Evolutionary conservation across 208 protist genomes (phyloP).

Genomic region (Wallacemonas collosoma): DNA sequence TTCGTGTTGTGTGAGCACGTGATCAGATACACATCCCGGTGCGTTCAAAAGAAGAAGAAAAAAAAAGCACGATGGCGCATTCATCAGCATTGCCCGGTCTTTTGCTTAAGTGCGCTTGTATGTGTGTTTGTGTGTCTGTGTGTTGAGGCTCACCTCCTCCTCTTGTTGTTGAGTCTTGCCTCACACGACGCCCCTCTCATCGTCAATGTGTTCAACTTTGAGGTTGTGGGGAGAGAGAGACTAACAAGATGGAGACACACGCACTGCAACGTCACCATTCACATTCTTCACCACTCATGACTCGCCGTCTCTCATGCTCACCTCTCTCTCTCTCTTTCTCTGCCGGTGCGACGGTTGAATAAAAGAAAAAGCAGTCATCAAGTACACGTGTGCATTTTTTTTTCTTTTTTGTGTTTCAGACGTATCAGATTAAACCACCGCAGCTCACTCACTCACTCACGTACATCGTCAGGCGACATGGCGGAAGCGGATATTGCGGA

Average conservation of each 20-base stretch:
- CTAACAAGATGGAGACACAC: too few relatives aligned
- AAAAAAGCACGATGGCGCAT: conserved; percentile 17
- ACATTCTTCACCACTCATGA: neutral
- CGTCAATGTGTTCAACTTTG: neutral
- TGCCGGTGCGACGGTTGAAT: neutral
- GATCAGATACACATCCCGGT: neutral
- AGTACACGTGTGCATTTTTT: conserved; percentile 22
- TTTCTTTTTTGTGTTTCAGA: conserved; percentile 16
- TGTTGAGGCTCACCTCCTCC: neutral
- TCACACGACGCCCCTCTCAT: neutral
- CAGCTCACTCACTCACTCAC: too few relatives aligned
- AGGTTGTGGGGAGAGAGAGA: too few relatives aligned
- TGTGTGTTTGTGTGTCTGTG: neutral
- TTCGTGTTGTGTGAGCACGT: too few relatives aligned
- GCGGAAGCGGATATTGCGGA: conserved; percentile 18
- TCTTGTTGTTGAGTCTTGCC: neutral
- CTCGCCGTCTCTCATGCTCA: neutral
- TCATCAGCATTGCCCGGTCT: neutral
- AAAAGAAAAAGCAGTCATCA: too few relatives aligned
- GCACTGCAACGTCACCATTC: too few relatives aligned
- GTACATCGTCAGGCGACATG: neutral
- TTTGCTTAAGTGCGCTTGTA: neutral
- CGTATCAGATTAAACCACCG: too few relatives aligned
- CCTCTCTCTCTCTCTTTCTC: neutral
- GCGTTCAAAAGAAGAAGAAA: conserved; percentile 12